Conservation (phyloP, 1,284 basidiomycete genomes). For the Tylopilus orsonianus region DNA sequence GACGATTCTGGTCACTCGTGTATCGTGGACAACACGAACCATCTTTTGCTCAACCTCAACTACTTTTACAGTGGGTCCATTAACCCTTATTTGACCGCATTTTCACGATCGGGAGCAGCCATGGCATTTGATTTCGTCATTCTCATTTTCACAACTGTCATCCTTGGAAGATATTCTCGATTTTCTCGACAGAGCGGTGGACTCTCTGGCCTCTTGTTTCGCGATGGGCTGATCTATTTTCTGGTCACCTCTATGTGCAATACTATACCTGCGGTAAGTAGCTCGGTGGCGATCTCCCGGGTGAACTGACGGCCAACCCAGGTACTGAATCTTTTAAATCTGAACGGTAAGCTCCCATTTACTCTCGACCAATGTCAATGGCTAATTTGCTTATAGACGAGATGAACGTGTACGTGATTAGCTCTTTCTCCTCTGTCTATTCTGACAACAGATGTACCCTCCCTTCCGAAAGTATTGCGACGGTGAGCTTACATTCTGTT, state of each 20-base stretch:
- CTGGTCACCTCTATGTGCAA: constrained; percentile 64
- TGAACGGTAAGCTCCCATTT: constrained; percentile 21
- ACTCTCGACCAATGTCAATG: neutral
- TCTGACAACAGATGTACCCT: constrained; percentile 4
- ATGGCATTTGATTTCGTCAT: constrained; percentile 68
- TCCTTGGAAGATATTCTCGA: constrained; percentile 49
- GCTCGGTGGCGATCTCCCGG: constrained; percentile 31
- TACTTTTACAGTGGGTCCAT: constrained; percentile 64
- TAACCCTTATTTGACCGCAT: neutral
- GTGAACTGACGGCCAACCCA: constrained; percentile 6
- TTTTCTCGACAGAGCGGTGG: constrained; percentile 49
- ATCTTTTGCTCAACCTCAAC: constrained; percentile 54
- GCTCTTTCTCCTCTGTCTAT: neutral
- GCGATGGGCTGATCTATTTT: constrained; percentile 69
- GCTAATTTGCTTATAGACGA: constrained; percentile 20
- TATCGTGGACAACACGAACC: constrained; percentile 47
- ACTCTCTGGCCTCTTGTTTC: constrained; percentile 65
- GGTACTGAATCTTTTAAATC: constrained; percentile 28
- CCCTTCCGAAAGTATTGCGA: constrained; percentile 23
- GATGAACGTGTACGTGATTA: constrained; percentile 27
- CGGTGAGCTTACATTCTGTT: constrained; percentile 14
- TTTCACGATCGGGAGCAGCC: constrained; percentile 38
- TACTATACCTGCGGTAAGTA: constrained; percentile 60
- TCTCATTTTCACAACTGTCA: constrained; percentile 51
- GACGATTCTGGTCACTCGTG: constrained; percentile 41